Evolutionary conservation across 805 yeast species (phyloP).

Genomic region (Metschnikowia lochheadii): DNA sequence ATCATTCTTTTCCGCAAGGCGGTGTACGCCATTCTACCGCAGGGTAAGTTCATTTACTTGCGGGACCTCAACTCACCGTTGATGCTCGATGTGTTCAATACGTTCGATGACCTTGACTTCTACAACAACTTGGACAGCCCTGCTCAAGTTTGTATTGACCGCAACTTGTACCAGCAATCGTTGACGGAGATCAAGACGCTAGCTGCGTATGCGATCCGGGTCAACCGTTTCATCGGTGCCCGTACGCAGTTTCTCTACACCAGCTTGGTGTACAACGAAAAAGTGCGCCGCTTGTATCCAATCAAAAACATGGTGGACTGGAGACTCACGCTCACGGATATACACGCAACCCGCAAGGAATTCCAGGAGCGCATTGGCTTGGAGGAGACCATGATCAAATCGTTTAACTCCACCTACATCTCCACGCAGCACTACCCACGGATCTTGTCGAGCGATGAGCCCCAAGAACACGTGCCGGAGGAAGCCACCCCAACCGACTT

Average conservation of each 20-base stretch:
- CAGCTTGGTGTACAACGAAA: slow-evolving; percentile 23
- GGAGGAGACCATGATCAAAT: slow-evolving; percentile 24
- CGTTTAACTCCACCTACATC: slow-evolving; percentile 12
- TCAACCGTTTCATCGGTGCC: slow-evolving; percentile 27
- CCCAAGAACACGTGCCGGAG: not conserved
- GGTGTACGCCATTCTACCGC: slow-evolving; percentile 35
- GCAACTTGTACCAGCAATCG: slow-evolving; percentile 14
- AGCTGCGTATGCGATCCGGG: slow-evolving; percentile 29
- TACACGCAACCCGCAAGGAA: slow-evolving; percentile 20
- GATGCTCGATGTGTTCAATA: slow-evolving; percentile 33
- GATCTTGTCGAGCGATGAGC: not conserved
- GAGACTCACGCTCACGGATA: slow-evolving; percentile 25
- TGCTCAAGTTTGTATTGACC: slow-evolving; percentile 9
- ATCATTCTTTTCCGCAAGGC: slow-evolving; percentile 32
- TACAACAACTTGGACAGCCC: slow-evolving; percentile 21
- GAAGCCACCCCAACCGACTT: not conserved
- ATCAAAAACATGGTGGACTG: slow-evolving; percentile 24
- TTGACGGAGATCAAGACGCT: slow-evolving; percentile 17
- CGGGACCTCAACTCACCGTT: slow-evolving; percentile 40
- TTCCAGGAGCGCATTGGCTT: slow-evolving; percentile 21
- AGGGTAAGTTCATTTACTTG: slow-evolving; percentile 36
- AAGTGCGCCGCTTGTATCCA: slow-evolving; percentile 20
- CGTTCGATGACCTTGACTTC: slow-evolving; percentile 23
- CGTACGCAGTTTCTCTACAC: slow-evolving; percentile 29
- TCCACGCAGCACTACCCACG: slow-evolving; percentile 11